A percentile compares a stretch with the other conserved stretches of the same genome.
These are phyloP conservation scores for Schizosaccharomyces cryophilus DNA, from an alignment of 805 yeast species.

Conservation along the genomic window DNA sequence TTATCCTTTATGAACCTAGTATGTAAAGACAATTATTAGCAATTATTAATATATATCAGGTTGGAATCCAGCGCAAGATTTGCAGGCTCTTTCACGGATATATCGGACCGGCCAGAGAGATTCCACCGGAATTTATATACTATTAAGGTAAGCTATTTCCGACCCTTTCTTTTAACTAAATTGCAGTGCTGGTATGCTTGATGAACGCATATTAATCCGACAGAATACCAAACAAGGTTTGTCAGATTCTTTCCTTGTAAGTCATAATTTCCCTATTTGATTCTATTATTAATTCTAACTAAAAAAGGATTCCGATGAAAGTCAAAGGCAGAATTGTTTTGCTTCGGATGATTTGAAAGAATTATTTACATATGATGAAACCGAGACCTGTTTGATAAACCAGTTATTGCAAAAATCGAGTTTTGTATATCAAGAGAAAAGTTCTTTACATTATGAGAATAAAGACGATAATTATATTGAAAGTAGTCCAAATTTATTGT, in stretches of 20 bases:
- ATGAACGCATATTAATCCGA: conserved; percentile 80
- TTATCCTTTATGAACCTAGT: conserved; percentile 55
- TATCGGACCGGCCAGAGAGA: conserved; percentile 78
- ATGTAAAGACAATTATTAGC: background rate
- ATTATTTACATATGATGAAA: background rate
- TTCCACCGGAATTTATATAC: conserved; percentile 58
- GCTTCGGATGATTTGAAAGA: background rate
- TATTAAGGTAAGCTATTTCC: conserved; percentile 18
- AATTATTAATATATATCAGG: conserved; percentile 20
- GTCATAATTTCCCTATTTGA: background rate
- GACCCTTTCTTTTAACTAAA: background rate
- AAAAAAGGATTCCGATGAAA: background rate
- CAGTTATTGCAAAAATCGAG: background rate
- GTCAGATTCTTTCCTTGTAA: conserved; percentile 41
- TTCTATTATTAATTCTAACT: background rate
- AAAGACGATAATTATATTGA: background rate
- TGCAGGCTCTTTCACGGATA: conserved; percentile 87
- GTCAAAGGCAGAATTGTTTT: conserved; percentile 8
- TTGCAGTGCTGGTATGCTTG: conserved; percentile 62
- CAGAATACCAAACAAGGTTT: conserved; percentile 65
- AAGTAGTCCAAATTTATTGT: background rate
- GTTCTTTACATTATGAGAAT: background rate
- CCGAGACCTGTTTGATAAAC: background rate
- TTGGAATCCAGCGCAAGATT: conserved; percentile 86
- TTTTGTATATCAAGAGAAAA: background rate